Evolutionary conservation across 192 early-diverging fungal genomes (phyloP).

Genomic region (Ramicandelaber brevisporus): DNA sequence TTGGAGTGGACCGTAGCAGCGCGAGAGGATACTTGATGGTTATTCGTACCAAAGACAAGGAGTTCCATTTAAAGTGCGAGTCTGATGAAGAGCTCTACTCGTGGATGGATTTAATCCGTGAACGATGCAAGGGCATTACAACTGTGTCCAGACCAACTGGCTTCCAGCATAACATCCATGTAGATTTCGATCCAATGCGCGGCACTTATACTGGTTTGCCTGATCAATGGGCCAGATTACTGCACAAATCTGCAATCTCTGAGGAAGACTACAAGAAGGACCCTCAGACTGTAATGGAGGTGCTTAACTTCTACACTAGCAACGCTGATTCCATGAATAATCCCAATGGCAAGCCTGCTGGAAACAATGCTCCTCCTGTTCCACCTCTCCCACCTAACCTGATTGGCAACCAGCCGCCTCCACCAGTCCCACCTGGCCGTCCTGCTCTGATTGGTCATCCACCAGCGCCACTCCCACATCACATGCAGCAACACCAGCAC

Average conservation of each 20-base stretch:
- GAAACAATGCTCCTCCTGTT: too few relatives aligned
- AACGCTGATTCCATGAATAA: too few relatives aligned
- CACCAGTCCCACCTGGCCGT: too few relatives aligned
- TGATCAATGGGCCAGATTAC: slow-evolving; percentile 78
- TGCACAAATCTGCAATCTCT: slow-evolving; percentile 84
- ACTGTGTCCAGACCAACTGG: slow-evolving; percentile 22
- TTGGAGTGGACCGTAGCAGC: slow-evolving; percentile 62
- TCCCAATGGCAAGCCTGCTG: slow-evolving; percentile 13
- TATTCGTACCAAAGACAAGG: slow-evolving; percentile 77
- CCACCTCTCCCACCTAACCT: too few relatives aligned
- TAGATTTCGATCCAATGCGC: slow-evolving; percentile 25
- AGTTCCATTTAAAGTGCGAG: slow-evolving; percentile 75
- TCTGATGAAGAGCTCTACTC: slow-evolving; percentile 92
- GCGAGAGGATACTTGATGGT: slow-evolving; percentile 87
- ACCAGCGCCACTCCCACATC: too few relatives aligned
- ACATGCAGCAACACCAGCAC: too few relatives aligned
- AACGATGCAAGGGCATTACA: slow-evolving; percentile 18
- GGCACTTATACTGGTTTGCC: slow-evolving; percentile 58
- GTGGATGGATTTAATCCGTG: slow-evolving; percentile 97
- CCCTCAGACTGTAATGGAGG: slow-evolving; percentile 93
- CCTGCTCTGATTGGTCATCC: too few relatives aligned
- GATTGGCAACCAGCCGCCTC: too few relatives aligned
- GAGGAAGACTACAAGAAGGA: slow-evolving; percentile 95
- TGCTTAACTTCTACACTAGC: slow-evolving; percentile 95
- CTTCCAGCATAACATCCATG: slow-evolving; percentile 28